These are phyloP conservation scores for Stenocarpella maydis DNA, from an alignment of 2,329 filamentous ascomycete genomes.

Conservation along the genomic window DNA sequence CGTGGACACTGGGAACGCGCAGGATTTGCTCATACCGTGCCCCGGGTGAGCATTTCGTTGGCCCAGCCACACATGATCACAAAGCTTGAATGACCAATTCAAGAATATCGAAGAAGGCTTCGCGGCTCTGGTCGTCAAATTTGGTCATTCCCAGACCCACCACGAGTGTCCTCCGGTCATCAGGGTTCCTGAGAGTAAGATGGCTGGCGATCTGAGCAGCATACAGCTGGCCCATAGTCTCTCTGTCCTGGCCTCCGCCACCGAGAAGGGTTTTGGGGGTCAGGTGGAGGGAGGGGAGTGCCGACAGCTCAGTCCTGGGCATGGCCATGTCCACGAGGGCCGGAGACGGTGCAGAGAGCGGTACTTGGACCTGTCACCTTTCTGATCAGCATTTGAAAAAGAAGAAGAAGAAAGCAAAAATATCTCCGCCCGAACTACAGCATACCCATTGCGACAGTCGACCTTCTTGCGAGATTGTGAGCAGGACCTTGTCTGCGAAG, in stretches of 20 bases:
- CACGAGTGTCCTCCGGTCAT: slow-evolving; percentile 68
- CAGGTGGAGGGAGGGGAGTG: slow-evolving; percentile 80
- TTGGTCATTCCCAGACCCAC: slow-evolving; percentile 67
- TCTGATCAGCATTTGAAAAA: slow-evolving; percentile 27
- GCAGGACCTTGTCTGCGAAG: slow-evolving; percentile 89
- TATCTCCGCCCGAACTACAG: slow-evolving; percentile 37
- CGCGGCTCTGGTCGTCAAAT: slow-evolving; percentile 55
- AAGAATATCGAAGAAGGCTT: slow-evolving; percentile 70
- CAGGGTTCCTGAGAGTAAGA: slow-evolving; percentile 74
- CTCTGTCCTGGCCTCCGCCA: slow-evolving; percentile 78
- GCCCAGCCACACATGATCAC: slow-evolving; percentile 41
- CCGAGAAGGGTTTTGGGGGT: slow-evolving; percentile 89
- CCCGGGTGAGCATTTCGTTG: too few relatives aligned
- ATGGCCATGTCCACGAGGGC: slow-evolving; percentile 68
- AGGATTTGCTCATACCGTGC: not conserved
- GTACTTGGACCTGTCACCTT: slow-evolving; percentile 76
- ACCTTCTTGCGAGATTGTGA: slow-evolving; percentile 88
- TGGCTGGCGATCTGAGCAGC: slow-evolving; percentile 88
- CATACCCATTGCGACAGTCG: slow-evolving; percentile 90
- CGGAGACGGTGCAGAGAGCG: slow-evolving; percentile 73
- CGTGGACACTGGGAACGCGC: not conserved
- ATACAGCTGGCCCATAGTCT: slow-evolving; percentile 86
- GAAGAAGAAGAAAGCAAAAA: too few relatives aligned
- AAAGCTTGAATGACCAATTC: slow-evolving; percentile 68
- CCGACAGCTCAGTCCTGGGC: slow-evolving; percentile 52